Evolutionary conservation across 371 early-diverging fungal genomes (phyloP).

Genomic region (Mucor mucedo): DNA sequence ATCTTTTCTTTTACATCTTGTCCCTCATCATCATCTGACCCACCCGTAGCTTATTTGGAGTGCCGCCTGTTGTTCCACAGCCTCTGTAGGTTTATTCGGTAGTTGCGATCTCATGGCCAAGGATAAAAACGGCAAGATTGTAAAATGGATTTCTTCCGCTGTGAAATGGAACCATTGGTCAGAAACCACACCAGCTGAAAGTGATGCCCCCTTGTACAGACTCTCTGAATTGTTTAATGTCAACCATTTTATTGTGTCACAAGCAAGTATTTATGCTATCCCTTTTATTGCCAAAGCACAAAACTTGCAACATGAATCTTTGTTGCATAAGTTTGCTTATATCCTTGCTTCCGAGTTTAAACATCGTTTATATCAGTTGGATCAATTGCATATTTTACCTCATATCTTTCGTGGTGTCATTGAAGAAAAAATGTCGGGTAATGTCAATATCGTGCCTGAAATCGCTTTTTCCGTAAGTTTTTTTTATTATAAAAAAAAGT

Average conservation of each 20-base stretch:
- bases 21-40: neutral
- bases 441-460: constrained; percentile 69
- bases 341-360: constrained; percentile 65
- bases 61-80: constrained; percentile 74
- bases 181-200: constrained; percentile 55
- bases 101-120: constrained; percentile 69
- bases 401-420: constrained; percentile 59
- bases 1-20: neutral
- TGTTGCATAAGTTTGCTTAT: constrained; percentile 47
- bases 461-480: constrained; percentile 49
- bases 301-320: constrained; percentile 51
- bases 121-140: constrained; percentile 67
- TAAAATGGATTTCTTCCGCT: constrained; percentile 66
- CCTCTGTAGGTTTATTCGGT: constrained; percentile 65
- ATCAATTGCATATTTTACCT: constrained; percentile 65
- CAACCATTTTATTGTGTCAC: constrained; percentile 79
- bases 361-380: constrained; percentile 65
- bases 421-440: constrained; percentile 69
- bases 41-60: constrained; percentile 60
- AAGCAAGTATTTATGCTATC: constrained; percentile 69
- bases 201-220: constrained; percentile 67
- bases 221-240: constrained; percentile 78
- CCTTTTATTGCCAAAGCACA: constrained; percentile 67
- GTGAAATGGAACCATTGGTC: constrained; percentile 62
- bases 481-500: constrained; percentile 4